Evolutionary conservation across 257 asterid species (phyloP).

Genomic region (Fraxinus quadrangulata): DNA sequence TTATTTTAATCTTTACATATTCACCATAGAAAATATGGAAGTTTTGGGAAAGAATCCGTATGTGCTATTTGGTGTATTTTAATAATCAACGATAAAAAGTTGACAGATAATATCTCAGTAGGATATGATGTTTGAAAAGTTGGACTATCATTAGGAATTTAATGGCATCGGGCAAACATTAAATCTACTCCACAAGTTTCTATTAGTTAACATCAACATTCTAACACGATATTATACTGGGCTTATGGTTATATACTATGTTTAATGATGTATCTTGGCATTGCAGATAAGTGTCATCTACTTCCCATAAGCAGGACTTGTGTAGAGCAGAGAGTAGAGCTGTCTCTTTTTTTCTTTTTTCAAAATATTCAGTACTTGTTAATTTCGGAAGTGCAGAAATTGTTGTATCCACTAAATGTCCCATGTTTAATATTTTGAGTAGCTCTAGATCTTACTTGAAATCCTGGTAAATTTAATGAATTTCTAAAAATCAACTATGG

Average conservation of each 20-base stretch:
- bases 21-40: background rate
- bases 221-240: background rate
- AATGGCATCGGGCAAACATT: background rate
- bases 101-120: background rate
- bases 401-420: background rate
- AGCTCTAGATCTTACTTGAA: background rate
- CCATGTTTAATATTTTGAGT: background rate
- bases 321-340: too few species aligned
- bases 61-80: background rate
- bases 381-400: background rate
- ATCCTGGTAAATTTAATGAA: background rate
- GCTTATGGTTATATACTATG: background rate
- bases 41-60: background rate
- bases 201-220: background rate
- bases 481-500: background rate
- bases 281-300: background rate
- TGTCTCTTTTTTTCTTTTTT: too few species aligned
- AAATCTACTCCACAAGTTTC: background rate
- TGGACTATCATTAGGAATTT: background rate
- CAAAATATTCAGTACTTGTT: background rate
- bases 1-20: background rate
- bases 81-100: background rate
- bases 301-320: too few species aligned
- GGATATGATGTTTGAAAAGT: background rate
- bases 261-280: background rate